Conservation (phyloP, 805 yeast species). For the Yarrowia keelungensis region DNA sequence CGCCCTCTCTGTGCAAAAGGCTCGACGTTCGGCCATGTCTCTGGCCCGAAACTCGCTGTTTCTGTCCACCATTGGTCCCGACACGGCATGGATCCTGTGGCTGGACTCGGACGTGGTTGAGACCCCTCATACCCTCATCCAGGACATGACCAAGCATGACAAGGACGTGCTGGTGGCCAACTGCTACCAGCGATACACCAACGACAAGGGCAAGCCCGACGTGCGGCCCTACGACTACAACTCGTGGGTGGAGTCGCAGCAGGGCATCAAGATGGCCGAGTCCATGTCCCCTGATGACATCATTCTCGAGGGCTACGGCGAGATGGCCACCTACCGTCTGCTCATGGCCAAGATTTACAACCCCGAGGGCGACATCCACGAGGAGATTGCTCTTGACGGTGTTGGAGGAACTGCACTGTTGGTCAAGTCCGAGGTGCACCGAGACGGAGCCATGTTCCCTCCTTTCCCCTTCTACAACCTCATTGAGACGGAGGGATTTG, state of each 20-base stretch:
- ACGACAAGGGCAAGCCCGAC: constrained; percentile 61
- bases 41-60: constrained; percentile 90
- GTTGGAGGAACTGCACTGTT: constrained; percentile 97
- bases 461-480: constrained; percentile 96
- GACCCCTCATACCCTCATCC: constrained; percentile 80
- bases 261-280: constrained; percentile 76
- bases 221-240: constrained; percentile 94
- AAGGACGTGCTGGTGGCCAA: constrained; percentile 91
- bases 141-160: constrained; percentile 84
- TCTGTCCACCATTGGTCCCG: constrained; percentile 86
- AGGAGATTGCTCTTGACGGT: constrained; percentile 89
- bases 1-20: constrained; percentile 83
- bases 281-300: constrained; percentile 85
- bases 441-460: constrained; percentile 99
- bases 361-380: constrained; percentile 66
- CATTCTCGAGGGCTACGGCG: constrained; percentile 91
- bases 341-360: constrained; percentile 91
- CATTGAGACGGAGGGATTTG: constrained; percentile 98
- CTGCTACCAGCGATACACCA: constrained; percentile 82
- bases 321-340: constrained; percentile 91
- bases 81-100: constrained; percentile 96
- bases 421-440: constrained; percentile 96
- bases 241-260: constrained; percentile 81
- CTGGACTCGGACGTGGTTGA: constrained; percentile 94
- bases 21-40: constrained; percentile 90